Conservation (phyloP, 2,329 filamentous ascomycete genomes). For the Aspergillus novoparasiticus region DNA sequence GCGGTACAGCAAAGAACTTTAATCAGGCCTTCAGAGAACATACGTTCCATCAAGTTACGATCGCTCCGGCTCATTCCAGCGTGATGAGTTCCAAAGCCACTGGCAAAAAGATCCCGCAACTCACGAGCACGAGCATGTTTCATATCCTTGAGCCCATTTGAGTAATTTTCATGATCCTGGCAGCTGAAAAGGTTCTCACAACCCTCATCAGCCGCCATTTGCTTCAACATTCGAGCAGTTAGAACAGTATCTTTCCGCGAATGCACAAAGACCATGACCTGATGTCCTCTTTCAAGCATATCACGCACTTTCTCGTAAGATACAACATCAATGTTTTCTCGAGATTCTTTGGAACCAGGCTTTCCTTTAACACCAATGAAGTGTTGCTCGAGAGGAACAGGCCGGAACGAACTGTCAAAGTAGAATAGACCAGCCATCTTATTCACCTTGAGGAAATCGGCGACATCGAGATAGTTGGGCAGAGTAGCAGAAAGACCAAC, state of each 20-base stretch:
- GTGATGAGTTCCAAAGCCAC: slow-evolving; percentile 93
- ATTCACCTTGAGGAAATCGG: slow-evolving; percentile 96
- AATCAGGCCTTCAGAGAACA: slow-evolving; percentile 89
- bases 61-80: slow-evolving; percentile 95
- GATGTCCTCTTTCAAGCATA: slow-evolving; percentile 89
- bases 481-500: slow-evolving; percentile 93
- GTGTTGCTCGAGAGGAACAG: slow-evolving; percentile 94
- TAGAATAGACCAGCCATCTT: slow-evolving; percentile 91
- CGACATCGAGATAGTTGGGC: slow-evolving; percentile 94
- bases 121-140: slow-evolving; percentile 84
- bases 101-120: slow-evolving; percentile 82
- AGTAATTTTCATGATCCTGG: slow-evolving; percentile 74
- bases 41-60: slow-evolving; percentile 89
- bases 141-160: slow-evolving; percentile 78
- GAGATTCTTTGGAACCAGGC: slow-evolving; percentile 73
- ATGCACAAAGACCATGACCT: slow-evolving; percentile 99
- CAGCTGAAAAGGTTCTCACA: slow-evolving; percentile 84
- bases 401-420: slow-evolving; percentile 93
- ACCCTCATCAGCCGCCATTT: slow-evolving; percentile 81
- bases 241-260: slow-evolving; percentile 91
- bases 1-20: slow-evolving; percentile 98
- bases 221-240: slow-evolving; percentile 80
- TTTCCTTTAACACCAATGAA: slow-evolving; percentile 95
- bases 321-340: slow-evolving; percentile 84
- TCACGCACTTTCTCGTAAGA: slow-evolving; percentile 93